Base-by-base conservation (phyloP, 176 grass and related monocot genomes). In the Eragrostis curvula region DNA sequence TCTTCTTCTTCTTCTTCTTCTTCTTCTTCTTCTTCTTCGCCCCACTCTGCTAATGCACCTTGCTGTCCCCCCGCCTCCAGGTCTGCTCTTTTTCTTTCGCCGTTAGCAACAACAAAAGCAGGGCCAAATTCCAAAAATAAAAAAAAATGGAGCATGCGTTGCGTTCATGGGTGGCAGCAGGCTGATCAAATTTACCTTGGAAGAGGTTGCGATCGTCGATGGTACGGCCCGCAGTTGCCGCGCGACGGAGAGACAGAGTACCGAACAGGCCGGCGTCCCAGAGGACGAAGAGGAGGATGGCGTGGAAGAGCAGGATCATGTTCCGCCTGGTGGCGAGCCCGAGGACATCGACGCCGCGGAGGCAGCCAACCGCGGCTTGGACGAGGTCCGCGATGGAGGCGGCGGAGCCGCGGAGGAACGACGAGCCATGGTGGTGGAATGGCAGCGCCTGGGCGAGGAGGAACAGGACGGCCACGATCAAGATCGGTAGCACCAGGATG, bases 221-320 rank as follows among this genome's bases (percentile, higher is more conserved):
- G 32, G 32, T 36, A 36, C 32, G 32, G 14, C 0, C 55, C 5
- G 29, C 66, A 2, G 30, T 12, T 20, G 20, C 63, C 62, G 53
- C 1, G 52, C 62, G 62, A 79, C 62, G 61, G 15, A 3, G 76
- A 39, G 66, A 18, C 0, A 73, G 81, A 9, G 46, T 17, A 13
- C 69, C 41, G 74, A 94, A 87, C 58, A 97, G 24, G 7, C 94
- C 94, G 8, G 91, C 86, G 65, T 97, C 89, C 77, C 41, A 74
- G 83, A 86, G 86, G 29, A 97, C 36, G 82, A 94, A 5, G 42
- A 91, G 3, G 62, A 97, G 72, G 61, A 97, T 87, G 74, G 81
- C 84, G 82, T 97, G 68, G 56, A 78, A 94, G 50, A 94, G 63
- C n/a, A 97, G 53, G 73, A 97, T 69, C 70, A 90, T 78, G 87